Percentiles rank a stretch among this genome's conserved stretches.
phyloP scores from a whole-genome alignment of 2,329 filamentous ascomycete species.

The Zymoseptoria pseudotritici region DNA sequence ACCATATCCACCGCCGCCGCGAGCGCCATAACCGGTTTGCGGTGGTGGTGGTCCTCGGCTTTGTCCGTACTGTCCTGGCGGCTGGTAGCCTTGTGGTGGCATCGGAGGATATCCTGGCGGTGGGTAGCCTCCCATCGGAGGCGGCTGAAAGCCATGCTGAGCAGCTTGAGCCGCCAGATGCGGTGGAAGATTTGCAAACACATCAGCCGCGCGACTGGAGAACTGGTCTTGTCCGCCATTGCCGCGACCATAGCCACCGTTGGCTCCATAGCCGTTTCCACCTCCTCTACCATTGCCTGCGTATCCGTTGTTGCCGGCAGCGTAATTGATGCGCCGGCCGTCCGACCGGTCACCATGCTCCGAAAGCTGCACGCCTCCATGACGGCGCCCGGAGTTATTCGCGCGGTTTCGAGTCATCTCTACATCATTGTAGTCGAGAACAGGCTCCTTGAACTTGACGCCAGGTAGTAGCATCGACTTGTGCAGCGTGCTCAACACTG shows the following conservation, averaged over 20 bases:
- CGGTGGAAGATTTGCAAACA: slow-evolving; percentile 25
- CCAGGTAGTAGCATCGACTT: slow-evolving; percentile 93
- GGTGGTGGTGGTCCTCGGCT: slow-evolving; percentile 11
- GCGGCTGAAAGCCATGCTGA: slow-evolving; percentile 24
- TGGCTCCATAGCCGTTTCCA: slow-evolving; percentile 17
- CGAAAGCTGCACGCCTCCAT: slow-evolving; percentile 59
- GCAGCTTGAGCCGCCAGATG: slow-evolving; percentile 30
- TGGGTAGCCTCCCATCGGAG: slow-evolving; percentile 9
- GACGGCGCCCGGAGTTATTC: slow-evolving; percentile 58
- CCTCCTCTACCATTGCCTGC: slow-evolving; percentile 18
- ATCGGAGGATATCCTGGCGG: slow-evolving; percentile 6
- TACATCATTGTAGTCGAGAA: slow-evolving; percentile 68
- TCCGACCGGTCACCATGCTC: slow-evolving; percentile 39
- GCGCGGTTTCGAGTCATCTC: slow-evolving; percentile 63
- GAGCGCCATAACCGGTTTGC: slow-evolving; percentile 18
- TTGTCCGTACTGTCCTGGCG: slow-evolving; percentile 18
- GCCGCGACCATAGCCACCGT: slow-evolving; percentile 21
- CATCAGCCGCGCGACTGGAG: slow-evolving; percentile 12
- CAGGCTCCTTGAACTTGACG: slow-evolving; percentile 62
- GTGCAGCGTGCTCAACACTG: slow-evolving; percentile 62
- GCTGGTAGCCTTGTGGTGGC: slow-evolving; percentile 7
- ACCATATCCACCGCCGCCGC: slow-evolving; percentile 17
- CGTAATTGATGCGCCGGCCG: slow-evolving; percentile 49
- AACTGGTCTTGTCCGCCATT: slow-evolving; percentile 12
- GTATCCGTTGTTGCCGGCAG: slow-evolving; percentile 23